phyloP scores from a whole-genome alignment of 805 yeast species.

The Candida corydali region DNA sequence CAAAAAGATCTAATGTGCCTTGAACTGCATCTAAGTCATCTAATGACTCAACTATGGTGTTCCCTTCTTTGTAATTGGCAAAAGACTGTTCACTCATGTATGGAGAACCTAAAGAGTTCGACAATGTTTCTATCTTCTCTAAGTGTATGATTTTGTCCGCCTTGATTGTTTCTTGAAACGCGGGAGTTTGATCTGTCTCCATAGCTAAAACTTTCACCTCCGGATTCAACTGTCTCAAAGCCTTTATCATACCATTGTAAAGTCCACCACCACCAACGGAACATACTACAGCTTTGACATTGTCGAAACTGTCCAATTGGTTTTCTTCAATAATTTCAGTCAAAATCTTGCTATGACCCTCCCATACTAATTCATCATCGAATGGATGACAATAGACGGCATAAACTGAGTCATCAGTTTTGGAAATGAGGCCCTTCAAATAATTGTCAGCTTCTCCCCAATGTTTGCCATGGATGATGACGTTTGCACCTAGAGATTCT shows the following conservation, averaged over 20 bases:
- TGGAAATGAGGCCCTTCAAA: slow-evolving; percentile 14
- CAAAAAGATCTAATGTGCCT: slow-evolving; percentile 20
- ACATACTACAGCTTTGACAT: slow-evolving; percentile 25
- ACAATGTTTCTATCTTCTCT: slow-evolving; percentile 18
- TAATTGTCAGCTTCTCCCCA: slow-evolving; percentile 31
- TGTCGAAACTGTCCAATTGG: slow-evolving; percentile 15
- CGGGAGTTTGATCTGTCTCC: slow-evolving; percentile 24
- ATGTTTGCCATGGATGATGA: slow-evolving; percentile 21
- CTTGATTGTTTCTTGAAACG: slow-evolving; percentile 18
- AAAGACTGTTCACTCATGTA: slow-evolving; percentile 18
- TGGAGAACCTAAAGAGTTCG: slow-evolving; percentile 27
- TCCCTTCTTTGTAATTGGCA: slow-evolving; percentile 14
- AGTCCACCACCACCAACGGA: slow-evolving; percentile 36
- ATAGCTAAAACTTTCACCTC: slow-evolving; percentile 18
- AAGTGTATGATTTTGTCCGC: slow-evolving; percentile 17
- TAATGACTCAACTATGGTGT: slow-evolving; percentile 14
- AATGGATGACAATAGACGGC: slow-evolving; percentile 32
- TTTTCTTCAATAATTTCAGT: slow-evolving; percentile 19
- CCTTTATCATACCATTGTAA: slow-evolving; percentile 25
- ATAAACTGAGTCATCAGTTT: slow-evolving; percentile 10
- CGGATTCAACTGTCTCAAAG: slow-evolving; percentile 13
- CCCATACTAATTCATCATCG: slow-evolving; percentile 26
- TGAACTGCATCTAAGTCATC: slow-evolving; percentile 24
- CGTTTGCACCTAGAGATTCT: slow-evolving; percentile 18
- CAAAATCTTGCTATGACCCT: slow-evolving; percentile 25